Evolutionary conservation across 2,329 filamentous ascomycete species (phyloP), one percentile per base, ranked within the genome.

Genomic region (Leptoxyphium fumago): DNA sequence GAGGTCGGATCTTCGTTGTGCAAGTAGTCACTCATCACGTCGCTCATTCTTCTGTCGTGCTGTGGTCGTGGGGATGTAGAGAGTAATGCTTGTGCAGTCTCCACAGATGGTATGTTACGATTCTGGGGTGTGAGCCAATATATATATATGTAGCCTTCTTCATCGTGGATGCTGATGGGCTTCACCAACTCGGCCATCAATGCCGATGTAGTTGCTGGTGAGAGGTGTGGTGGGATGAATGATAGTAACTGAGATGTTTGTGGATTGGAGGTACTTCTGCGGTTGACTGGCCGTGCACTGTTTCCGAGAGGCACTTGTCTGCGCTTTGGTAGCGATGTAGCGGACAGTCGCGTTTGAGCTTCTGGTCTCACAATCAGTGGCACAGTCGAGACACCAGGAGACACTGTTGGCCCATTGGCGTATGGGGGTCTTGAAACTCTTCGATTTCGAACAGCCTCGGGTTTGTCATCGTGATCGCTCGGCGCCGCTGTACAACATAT

Each of bases 71-170:
- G 44, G 15, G 55, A 14, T 45, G 53, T 49, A 6, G 59, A 45
- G 13, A 64, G 51, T 3, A 63, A 48, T 1, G 56, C 60, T 26
- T 54, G 50, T 6, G 62, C 43, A 61, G 63, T 38, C 3, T 57
- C 54, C 18, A 64, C 38, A 80, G 70, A 66, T 0, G 74, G 61
- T 0, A 70, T 60, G 7, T 75, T 65, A 2, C 71, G 73, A 30
- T 74, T 70, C 29, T 86, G 79, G 1, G 55, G 57, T 0, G 86
- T 95, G 17, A 95, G 73, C 87, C 89, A 95, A 71, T 96, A 98
- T 63, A 98, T 94, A 72, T 98, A 98, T 52, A 98, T 96, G 66
- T 91, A 98, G 32, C 91, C 91, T 10, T 82, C 70, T 53, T 93
- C 84, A 51, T 91, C 84, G 43, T 73, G 68, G 17, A 76, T 68